Evolutionary conservation across 306 rosid species (phyloP).

Genomic region (Alnus rubra): DNA sequence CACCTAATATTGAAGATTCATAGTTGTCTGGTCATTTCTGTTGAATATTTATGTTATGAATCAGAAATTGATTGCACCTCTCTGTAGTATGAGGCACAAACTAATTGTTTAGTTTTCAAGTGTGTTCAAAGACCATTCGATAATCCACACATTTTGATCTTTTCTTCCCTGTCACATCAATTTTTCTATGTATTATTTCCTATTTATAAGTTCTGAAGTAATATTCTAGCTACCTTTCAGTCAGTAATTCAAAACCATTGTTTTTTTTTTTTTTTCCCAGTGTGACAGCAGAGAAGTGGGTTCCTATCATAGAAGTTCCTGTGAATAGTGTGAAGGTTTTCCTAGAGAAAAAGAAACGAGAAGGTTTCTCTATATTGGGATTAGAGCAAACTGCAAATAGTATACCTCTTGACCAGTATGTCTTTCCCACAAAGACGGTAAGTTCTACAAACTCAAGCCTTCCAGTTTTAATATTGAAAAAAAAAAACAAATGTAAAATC

Average conservation of each 20-base stretch:
- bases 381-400: slow-evolving; percentile 98
- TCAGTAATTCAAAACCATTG: slow-evolving; percentile 5
- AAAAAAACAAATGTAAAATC: not conserved
- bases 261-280: slow-evolving; percentile 45
- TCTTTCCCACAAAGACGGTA: slow-evolving; percentile 73
- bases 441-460: slow-evolving; percentile 25
- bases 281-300: slow-evolving; percentile 99
- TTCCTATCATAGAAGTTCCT: slow-evolving; percentile 88
- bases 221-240: slow-evolving; percentile 4
- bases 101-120: not conserved
- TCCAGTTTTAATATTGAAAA: slow-evolving; percentile 8
- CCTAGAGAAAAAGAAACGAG: slow-evolving; percentile 81
- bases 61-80: not conserved
- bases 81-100: not conserved
- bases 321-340: slow-evolving; percentile 73
- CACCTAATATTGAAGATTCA: not conserved
- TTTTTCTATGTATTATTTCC: not conserved
- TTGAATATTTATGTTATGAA: not conserved
- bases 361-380: slow-evolving; percentile 92
- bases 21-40: not conserved
- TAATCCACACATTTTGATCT: not conserved
- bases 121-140: not conserved
- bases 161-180: not conserved
- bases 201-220: slow-evolving; percentile 6
- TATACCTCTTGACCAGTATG: slow-evolving; percentile 72